A percentile compares a stretch with the other conserved stretches of the same genome.
These are phyloP conservation scores for Mastigamoeba balamuthi DNA, from an alignment of 78 protist genomes.

Conservation along the genomic window DNA sequence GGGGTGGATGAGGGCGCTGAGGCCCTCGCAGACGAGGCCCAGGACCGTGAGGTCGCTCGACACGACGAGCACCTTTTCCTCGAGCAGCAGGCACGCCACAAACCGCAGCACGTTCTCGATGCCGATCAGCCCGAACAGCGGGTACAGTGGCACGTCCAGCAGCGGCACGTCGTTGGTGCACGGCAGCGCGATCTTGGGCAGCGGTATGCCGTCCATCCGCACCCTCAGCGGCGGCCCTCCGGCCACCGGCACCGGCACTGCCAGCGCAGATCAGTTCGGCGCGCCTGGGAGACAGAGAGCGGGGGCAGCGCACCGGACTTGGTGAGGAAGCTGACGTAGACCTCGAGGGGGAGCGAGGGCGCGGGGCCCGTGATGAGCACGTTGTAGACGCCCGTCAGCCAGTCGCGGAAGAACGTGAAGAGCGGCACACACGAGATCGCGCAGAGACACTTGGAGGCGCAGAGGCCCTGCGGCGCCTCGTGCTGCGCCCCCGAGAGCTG, in stretches of 20 bases:
- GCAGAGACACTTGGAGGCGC: no score
- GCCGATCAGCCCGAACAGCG: background rate
- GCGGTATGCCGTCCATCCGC: conserved; percentile 1
- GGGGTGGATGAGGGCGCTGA: conserved; percentile 30
- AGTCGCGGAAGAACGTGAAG: background rate
- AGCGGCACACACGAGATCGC: background rate
- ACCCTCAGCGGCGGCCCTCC: background rate
- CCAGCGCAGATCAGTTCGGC: no score
- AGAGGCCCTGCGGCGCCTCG: background rate
- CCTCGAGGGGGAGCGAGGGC: no score
- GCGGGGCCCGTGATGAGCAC: no score
- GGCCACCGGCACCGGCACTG: background rate
- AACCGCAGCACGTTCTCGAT: background rate
- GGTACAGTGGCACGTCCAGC: background rate
- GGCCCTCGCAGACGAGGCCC: conserved; percentile 27
- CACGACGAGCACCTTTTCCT: conserved; percentile 9
- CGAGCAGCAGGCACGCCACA: background rate
- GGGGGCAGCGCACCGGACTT: no score
- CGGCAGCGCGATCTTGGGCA: conserved; percentile 4
- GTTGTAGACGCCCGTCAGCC: background rate
- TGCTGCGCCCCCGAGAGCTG: conserved; percentile 19
- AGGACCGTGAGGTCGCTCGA: conserved; percentile 13
- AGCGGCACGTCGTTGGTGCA: background rate
- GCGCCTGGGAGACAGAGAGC: no score
- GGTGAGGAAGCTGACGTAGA: no score